Evolutionary conservation across 257 asterid species (phyloP), one percentile per base, ranked within the genome.

Genomic region (Rauvolfia tetraphylla): DNA sequence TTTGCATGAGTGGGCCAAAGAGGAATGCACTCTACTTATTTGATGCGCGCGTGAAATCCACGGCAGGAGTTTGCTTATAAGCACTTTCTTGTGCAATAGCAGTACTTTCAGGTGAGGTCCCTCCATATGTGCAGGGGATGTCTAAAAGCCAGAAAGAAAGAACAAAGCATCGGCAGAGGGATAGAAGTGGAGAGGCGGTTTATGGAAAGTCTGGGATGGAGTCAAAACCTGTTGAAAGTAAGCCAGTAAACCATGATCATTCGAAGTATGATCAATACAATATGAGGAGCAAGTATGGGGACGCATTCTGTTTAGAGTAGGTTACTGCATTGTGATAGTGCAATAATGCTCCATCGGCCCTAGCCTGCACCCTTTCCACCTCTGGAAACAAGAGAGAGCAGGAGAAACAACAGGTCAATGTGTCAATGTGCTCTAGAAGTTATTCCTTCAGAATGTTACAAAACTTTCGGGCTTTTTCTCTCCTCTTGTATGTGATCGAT

Each of bases 101-200:
- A n/a, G n/a, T n/a, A n/a, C n/a, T n/a, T 46, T 85, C 93, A 1
- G 74, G 90, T 44, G 99, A 91, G 82, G 86, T 65, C 75, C 90
- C 97, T 82, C 85, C 91, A 34, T 76, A 72, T 36, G 84, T 75
- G 23, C 96, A 90, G 59, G 90, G 82, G 71, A 88, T 89, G 82
- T 78, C 96, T 0, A 95, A 93, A 84, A 89, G 87, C 86, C 96
- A 88, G 87, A 93, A 93, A 81, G 99, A 95, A 49, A 81, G 93
- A 79, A 48, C 86, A 29, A 95, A 92, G 86, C 98, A 93, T 74
- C 90, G 94, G 4, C 91, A 84, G 59, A 81, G 87, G 67, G 97
- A 92, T 81, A 90, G 82, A 74, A 84, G 81, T 5, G 88, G 86
- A 31, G 97, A 91, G 23, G n/a, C n/a, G n/a, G 70, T 49, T 58